Conservation (phyloP, 2,329 filamentous ascomycete genomes). For the Albifimbria verrucaria region DNA sequence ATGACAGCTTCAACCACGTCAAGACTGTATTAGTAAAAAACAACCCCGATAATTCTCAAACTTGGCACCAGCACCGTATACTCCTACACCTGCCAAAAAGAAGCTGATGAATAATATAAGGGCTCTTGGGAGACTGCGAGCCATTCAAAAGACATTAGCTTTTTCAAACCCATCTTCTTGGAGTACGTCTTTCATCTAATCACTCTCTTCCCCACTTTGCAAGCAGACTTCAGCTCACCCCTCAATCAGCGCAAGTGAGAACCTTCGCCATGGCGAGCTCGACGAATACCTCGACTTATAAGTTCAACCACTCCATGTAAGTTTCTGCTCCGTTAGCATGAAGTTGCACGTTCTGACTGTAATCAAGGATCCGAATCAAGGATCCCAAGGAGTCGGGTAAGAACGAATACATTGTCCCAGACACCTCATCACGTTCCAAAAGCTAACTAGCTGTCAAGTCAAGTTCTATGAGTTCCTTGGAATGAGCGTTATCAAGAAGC, state of each 20-base stretch:
- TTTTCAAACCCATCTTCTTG: slow-evolving; percentile 3
- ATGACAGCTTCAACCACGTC: not conserved
- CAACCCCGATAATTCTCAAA: too few relatives aligned
- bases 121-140: slow-evolving; percentile 20
- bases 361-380: slow-evolving; percentile 80
- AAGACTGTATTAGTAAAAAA: too few relatives aligned
- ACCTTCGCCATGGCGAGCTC: slow-evolving; percentile 59
- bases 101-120: slow-evolving; percentile 20
- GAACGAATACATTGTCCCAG: slow-evolving; percentile 21
- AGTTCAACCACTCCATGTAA: slow-evolving; percentile 85
- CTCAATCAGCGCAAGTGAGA: slow-evolving; percentile 12
- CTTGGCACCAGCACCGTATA: not conserved
- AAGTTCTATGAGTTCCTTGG: slow-evolving; percentile 94
- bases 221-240: slow-evolving; percentile 1
- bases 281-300: slow-evolving; percentile 75
- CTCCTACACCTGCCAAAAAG: not conserved
- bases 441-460: slow-evolving; percentile 51
- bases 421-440: too few relatives aligned
- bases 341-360: slow-evolving; percentile 9
- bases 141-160: slow-evolving; percentile 15
- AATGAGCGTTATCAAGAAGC: slow-evolving; percentile 77
- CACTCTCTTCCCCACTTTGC: not conserved
- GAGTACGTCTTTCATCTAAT: not conserved
- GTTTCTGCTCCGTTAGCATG: slow-evolving; percentile 13
- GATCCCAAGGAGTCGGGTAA: slow-evolving; percentile 77